A percentile compares a stretch with the other conserved stretches of the same genome.
Evolutionary conservation across 495 filamentous ascomycete genomes (phyloP).

Genomic region (Pyronema domesticum): DNA sequence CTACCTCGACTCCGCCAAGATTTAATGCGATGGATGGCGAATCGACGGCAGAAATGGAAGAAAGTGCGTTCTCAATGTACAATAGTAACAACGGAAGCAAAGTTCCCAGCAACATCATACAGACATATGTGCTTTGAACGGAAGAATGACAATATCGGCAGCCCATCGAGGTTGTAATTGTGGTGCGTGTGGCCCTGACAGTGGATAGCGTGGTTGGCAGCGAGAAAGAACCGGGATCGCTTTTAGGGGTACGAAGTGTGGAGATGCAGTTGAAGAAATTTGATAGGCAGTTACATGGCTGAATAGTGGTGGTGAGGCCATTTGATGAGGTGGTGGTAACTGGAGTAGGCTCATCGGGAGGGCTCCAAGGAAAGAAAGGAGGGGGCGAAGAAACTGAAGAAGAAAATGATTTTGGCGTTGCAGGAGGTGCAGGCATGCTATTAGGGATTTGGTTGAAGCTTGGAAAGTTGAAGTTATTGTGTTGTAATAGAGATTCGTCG

Average conservation of each 20-base stretch:
- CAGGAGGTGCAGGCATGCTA: not conserved
- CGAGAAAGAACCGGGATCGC: not conserved
- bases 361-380: not conserved
- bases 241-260: not conserved
- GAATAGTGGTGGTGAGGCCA: not conserved
- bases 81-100: constrained; percentile 2
- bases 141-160: constrained; percentile 5
- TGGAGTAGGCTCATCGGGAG: not conserved
- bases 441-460: not conserved
- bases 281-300: constrained; percentile 3
- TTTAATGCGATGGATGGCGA: not conserved
- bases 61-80: constrained; percentile 3
- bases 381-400: not conserved
- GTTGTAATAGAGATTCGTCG: not conserved
- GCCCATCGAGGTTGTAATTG: not conserved
- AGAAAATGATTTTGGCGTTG: constrained; percentile 3
- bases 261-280: constrained; percentile 1
- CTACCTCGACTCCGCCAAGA: not conserved
- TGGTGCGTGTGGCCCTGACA: not conserved
- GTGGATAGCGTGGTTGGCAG: constrained; percentile 1
- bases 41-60: constrained; percentile 1
- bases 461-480: not conserved
- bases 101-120: constrained; percentile 7
- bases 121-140: constrained; percentile 3
- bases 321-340: not conserved